Percentiles rank a stretch among this genome's conserved stretches.
phyloP scores from a whole-genome alignment of 2,329 filamentous ascomycete genomes.

The Fragosphaeria purpurea region DNA sequence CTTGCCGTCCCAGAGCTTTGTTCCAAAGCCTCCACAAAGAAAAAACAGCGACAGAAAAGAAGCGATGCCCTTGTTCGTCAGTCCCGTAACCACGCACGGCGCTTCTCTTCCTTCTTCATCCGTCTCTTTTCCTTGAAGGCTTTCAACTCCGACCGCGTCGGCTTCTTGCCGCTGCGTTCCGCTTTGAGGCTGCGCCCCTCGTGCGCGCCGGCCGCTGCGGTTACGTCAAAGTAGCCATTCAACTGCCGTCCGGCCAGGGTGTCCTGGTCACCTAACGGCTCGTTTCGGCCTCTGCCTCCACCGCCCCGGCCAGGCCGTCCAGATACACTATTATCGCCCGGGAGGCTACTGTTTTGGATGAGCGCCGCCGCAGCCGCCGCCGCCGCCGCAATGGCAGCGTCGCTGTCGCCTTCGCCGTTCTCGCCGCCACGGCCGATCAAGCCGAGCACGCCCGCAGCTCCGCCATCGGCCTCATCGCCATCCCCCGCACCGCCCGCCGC shows the following conservation, averaged over 20 bases:
- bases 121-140: slow-evolving; percentile 83
- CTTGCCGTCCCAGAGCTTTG: too few relatives aligned
- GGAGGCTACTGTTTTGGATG: slow-evolving; percentile 86
- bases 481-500: slow-evolving; percentile 14
- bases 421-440: too few relatives aligned
- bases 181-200: slow-evolving; percentile 86
- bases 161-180: slow-evolving; percentile 75
- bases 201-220: slow-evolving; percentile 83
- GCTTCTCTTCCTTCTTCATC: slow-evolving; percentile 88
- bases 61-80: slow-evolving; percentile 30
- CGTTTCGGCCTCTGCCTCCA: too few relatives aligned
- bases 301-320: slow-evolving; percentile 38
- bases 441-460: too few relatives aligned
- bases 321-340: slow-evolving; percentile 57
- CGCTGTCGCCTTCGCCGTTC: slow-evolving; percentile 15
- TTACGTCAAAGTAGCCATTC: slow-evolving; percentile 92
- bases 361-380: slow-evolving; percentile 32
- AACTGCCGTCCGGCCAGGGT: slow-evolving; percentile 81
- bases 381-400: background rate
- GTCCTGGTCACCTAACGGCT: slow-evolving; percentile 58
- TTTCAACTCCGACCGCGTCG: slow-evolving; percentile 78
- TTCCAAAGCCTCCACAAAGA: too few relatives aligned
- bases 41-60: too few relatives aligned
- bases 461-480: slow-evolving; percentile 18
- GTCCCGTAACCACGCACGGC: slow-evolving; percentile 81